Evolutionary conservation across 225 moss, liverwort and hornwort species (phyloP).

Genomic region (Thuidium tamariscinum): DNA sequence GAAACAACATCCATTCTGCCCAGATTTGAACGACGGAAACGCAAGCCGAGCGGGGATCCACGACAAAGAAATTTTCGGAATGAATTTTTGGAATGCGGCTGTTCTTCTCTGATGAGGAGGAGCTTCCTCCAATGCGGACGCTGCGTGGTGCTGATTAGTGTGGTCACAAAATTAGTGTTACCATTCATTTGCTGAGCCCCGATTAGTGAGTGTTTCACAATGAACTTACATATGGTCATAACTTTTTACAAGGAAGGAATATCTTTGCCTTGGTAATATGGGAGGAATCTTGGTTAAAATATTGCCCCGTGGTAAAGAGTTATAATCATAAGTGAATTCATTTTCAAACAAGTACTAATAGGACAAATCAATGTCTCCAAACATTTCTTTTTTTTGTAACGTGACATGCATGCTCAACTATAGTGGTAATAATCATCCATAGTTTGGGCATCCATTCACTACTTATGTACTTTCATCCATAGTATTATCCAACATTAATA

Average conservation of each 20-base stretch:
- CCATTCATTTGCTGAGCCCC: background rate
- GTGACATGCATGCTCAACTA: no score
- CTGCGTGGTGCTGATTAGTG: background rate
- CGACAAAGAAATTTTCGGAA: background rate
- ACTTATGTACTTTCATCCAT: background rate
- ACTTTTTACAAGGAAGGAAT: background rate
- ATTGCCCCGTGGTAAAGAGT: rapidly evolving
- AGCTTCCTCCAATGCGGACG: background rate
- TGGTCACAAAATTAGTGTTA: background rate
- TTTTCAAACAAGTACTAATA: background rate
- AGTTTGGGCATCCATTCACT: rapidly evolving
- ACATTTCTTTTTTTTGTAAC: no score
- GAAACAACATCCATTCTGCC: background rate
- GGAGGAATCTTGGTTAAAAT: background rate
- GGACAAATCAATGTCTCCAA: no score
- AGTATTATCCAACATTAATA: background rate
- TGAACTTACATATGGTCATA: background rate
- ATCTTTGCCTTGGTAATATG: background rate
- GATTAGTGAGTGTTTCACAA: no score
- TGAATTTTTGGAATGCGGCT: no score
- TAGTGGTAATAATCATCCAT: background rate
- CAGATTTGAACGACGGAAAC: background rate
- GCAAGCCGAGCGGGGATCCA: background rate
- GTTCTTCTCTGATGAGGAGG: background rate
- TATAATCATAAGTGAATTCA: background rate